Conservation (phyloP, 768 basidiomycete genomes). For the Russula virescens region DNA sequence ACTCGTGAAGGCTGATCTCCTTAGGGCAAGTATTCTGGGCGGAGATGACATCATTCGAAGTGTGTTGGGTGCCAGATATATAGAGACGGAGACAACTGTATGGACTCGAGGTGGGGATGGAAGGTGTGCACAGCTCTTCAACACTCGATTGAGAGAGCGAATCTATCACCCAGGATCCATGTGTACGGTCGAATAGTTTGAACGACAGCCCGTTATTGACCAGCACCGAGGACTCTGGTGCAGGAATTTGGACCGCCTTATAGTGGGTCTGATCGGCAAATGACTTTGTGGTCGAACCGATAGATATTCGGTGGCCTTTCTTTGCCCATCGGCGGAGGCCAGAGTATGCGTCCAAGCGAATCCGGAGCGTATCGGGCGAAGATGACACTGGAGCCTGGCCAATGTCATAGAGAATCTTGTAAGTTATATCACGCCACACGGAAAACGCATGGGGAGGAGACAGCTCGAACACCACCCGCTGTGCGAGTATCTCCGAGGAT, state of each 20-base stretch:
- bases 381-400: not conserved
- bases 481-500: not conserved
- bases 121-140: not conserved
- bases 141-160: not conserved
- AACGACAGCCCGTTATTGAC: conserved; percentile 16
- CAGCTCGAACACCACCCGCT: conserved; percentile 13
- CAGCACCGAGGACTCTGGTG: not conserved
- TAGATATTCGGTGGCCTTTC: not conserved
- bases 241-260: not conserved
- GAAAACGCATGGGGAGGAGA: conserved; percentile 7
- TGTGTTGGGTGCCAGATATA: conserved; percentile 15
- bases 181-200: conserved; percentile 1
- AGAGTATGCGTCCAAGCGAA: conserved; percentile 1
- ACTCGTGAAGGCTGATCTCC: conserved; percentile 42
- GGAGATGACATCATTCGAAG: conserved; percentile 41
- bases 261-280: not conserved
- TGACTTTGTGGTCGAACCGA: conserved; percentile 17
- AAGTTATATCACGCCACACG: conserved; percentile 13
- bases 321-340: not conserved
- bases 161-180: not conserved
- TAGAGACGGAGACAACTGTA: conserved; percentile 4
- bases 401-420: conserved; percentile 9
- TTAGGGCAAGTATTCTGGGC: conserved; percentile 37
- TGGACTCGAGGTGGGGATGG: not conserved
- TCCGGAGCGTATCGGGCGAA: not conserved